Evolutionary conservation across 306 rosid species (phyloP).

Genomic region (Medicago truncatula): DNA sequence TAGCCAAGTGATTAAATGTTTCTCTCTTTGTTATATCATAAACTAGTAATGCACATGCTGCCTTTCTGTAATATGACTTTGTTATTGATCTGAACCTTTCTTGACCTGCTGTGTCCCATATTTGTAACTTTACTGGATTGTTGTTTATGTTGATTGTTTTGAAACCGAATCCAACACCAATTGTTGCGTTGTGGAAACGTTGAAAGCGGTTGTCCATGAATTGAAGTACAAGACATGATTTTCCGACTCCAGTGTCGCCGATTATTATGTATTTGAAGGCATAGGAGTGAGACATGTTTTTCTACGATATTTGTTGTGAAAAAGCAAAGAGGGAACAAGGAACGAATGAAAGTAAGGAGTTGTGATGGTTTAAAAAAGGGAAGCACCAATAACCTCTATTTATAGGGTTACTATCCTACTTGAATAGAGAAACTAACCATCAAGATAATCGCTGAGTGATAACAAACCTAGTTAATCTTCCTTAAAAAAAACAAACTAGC

Average conservation of each 20-base stretch:
- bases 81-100: constrained; percentile 95
- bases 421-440: too few species aligned
- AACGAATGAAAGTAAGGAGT: not conserved
- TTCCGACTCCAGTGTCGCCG: constrained; percentile 97
- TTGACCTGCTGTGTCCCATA: constrained; percentile 99
- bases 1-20: constrained; percentile 92
- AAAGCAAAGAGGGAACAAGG: too few species aligned
- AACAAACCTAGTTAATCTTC: too few species aligned
- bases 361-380: not conserved
- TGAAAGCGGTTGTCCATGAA: constrained; percentile 94
- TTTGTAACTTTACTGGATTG: constrained; percentile 90
- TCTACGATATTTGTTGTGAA: too few species aligned
- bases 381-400: not conserved
- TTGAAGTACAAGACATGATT: constrained; percentile 92
- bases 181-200: constrained; percentile 88
- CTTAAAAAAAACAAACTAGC: too few species aligned
- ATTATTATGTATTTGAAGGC: constrained; percentile 96
- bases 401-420: not conserved
- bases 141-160: constrained; percentile 87
- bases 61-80: constrained; percentile 93
- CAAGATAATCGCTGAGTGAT: too few species aligned
- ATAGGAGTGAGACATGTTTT: constrained; percentile 80
- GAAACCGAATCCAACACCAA: constrained; percentile 94
- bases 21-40: constrained; percentile 99
- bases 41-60: constrained; percentile 92